These are phyloP conservation scores for Phytophthora aleatoria DNA, from an alignment of 352 stramenopile species.

Conservation along the genomic window DNA sequence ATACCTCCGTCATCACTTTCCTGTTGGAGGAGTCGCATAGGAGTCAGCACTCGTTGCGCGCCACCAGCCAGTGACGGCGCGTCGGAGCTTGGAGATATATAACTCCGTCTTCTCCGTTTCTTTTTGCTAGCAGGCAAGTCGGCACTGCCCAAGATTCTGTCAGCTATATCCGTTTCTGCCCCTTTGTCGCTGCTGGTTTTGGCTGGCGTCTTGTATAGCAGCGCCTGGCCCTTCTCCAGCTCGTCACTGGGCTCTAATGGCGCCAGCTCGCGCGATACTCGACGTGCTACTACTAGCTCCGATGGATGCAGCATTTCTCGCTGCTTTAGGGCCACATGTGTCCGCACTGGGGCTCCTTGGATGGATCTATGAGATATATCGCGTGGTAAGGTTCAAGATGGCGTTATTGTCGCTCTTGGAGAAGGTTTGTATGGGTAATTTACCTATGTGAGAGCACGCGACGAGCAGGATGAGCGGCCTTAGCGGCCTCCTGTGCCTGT, in stretches of 20 bases:
- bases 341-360: constrained; percentile 1
- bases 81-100: constrained; percentile 52
- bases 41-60: constrained; percentile 64
- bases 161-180: not conserved
- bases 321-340: not conserved
- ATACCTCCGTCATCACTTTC: constrained; percentile 36
- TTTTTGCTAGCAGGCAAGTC: constrained; percentile 30
- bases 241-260: constrained; percentile 21
- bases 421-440: not conserved
- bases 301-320: not conserved
- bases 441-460: constrained; percentile 25
- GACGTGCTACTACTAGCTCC: not conserved
- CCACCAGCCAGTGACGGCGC: constrained; percentile 55
- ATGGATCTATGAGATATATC: constrained; percentile 8
- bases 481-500: not conserved
- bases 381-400: not conserved
- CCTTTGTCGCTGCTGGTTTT: constrained; percentile 15
- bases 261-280: constrained; percentile 4
- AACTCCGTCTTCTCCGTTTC: constrained; percentile 46
- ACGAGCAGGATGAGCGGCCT: constrained; percentile 1
- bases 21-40: constrained; percentile 33
- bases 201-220: constrained; percentile 22
- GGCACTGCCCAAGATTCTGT: constrained; percentile 1
- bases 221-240: constrained; percentile 13
- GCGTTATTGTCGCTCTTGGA: not conserved